A percentile compares a stretch with the other conserved stretches of the same genome.
Evolutionary conservation across 75 land plant genomes (phyloP).

Genomic region (Pinus taeda): DNA sequence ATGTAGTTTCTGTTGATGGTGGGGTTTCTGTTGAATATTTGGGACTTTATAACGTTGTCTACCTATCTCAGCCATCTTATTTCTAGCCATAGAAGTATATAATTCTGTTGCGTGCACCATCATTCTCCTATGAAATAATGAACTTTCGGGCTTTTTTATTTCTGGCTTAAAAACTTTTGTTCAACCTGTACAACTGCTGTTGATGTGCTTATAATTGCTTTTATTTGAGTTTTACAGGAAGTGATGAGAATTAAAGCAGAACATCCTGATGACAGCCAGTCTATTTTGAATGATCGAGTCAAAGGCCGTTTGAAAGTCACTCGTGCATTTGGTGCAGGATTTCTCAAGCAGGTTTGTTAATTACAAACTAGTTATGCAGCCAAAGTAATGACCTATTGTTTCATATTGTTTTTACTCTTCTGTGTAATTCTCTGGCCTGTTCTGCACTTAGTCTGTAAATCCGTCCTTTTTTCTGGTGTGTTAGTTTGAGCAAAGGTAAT

Average conservation of each 20-base stretch:
- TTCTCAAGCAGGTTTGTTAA: conserved; percentile 70
- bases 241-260: conserved; percentile 61
- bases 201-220: neutral
- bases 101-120: neutral
- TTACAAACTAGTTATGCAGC: neutral
- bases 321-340: conserved; percentile 97
- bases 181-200: neutral
- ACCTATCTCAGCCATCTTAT: neutral
- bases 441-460: neutral
- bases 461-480: neutral
- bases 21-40: too few species aligned
- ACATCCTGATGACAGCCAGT: conserved; percentile 70
- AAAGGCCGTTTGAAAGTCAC: conserved; percentile 92
- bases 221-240: conserved; percentile 54
- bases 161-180: neutral
- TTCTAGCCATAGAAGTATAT: neutral
- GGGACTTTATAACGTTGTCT: neutral
- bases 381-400: neutral
- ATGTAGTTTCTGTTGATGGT: neutral
- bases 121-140: neutral
- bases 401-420: neutral
- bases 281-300: conserved; percentile 77
- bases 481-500: too few species aligned
- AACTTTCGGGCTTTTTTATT: neutral
- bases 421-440: neutral